Evolutionary conservation across 257 asterid genomes (phyloP).

Genomic region (Capsicum chinense): DNA sequence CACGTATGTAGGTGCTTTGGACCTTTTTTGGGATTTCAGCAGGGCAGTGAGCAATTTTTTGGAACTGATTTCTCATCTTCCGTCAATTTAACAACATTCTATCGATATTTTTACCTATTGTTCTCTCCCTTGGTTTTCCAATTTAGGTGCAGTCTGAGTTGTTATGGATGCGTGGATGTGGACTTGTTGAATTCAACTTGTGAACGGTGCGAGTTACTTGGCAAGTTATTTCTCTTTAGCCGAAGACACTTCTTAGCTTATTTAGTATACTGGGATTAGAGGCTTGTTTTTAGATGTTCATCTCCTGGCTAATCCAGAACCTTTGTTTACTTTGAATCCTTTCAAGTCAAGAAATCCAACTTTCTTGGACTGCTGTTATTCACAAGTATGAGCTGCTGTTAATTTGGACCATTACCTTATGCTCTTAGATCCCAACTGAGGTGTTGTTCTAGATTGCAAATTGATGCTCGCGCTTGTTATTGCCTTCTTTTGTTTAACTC

Average conservation of each 20-base stretch:
- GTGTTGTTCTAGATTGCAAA: background rate
- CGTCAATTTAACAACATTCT: too few relatives aligned
- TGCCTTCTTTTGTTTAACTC: too few relatives aligned
- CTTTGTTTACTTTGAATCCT: too few relatives aligned
- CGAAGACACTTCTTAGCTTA: too few relatives aligned
- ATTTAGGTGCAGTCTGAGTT: background rate
- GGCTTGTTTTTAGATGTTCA: background rate
- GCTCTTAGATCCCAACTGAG: background rate
- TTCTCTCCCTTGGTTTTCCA: background rate
- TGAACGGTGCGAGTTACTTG: background rate
- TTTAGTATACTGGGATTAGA: too few relatives aligned
- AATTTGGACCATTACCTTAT: background rate
- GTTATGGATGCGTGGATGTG: background rate
- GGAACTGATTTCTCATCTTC: background rate
- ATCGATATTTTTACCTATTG: background rate
- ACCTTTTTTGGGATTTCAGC: background rate
- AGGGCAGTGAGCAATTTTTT: background rate
- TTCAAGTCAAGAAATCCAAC: too few relatives aligned
- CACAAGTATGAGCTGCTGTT: background rate
- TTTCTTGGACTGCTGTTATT: too few relatives aligned
- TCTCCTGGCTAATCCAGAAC: background rate
- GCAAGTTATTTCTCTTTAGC: background rate
- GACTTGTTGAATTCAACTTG: background rate
- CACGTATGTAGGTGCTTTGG: background rate
- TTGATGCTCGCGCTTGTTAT: background rate